Evolutionary conservation across 2,329 filamentous ascomycete species (phyloP).

Genomic region (Diplodia intermedia): DNA sequence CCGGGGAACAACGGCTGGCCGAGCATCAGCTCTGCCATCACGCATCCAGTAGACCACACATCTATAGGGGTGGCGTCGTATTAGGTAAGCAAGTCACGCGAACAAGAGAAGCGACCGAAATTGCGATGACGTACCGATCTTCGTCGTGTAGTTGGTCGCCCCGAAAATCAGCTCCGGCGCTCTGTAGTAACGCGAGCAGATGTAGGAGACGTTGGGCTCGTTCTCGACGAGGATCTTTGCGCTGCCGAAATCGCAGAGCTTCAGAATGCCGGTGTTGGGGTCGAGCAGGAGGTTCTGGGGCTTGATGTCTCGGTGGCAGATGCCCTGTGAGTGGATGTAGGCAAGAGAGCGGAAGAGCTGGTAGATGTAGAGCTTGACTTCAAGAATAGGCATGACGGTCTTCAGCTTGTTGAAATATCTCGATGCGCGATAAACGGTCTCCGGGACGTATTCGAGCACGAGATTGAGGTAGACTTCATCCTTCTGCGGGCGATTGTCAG

Average conservation of each 20-base stretch:
- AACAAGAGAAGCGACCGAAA: conserved; percentile 25
- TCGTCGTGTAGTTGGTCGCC: conserved; percentile 98
- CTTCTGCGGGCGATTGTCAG: conserved; percentile 57
- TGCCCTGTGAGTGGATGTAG: conserved; percentile 99
- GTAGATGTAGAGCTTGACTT: conserved; percentile 99
- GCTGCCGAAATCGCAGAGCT: conserved; percentile 98
- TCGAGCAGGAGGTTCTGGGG: conserved; percentile 96
- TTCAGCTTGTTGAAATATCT: conserved; percentile 99
- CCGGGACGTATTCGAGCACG: conserved; percentile 96
- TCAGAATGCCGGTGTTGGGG: conserved; percentile 87
- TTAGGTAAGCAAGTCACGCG: conserved; percentile 37
- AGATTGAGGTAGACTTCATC: conserved; percentile 99
- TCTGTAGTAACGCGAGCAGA: conserved; percentile 98
- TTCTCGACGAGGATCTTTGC: conserved; percentile 99
- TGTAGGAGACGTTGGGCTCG: conserved; percentile 99
- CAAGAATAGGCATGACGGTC: conserved; percentile 97
- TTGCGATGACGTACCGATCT: conserved; percentile 78
- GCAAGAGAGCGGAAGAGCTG: conserved; percentile 97
- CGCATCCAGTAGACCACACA: conserved; percentile 98
- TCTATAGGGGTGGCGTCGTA: conserved; percentile 61
- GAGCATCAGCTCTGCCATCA: conserved; percentile 99
- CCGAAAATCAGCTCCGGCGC: conserved; percentile 98
- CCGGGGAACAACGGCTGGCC: conserved; percentile 97
- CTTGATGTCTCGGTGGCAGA: conserved; percentile 99
- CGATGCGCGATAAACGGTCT: conserved; percentile 97